phyloP scores from a whole-genome alignment of 2,329 filamentous ascomycete genomes.

The Zymoseptoria brevis region DNA sequence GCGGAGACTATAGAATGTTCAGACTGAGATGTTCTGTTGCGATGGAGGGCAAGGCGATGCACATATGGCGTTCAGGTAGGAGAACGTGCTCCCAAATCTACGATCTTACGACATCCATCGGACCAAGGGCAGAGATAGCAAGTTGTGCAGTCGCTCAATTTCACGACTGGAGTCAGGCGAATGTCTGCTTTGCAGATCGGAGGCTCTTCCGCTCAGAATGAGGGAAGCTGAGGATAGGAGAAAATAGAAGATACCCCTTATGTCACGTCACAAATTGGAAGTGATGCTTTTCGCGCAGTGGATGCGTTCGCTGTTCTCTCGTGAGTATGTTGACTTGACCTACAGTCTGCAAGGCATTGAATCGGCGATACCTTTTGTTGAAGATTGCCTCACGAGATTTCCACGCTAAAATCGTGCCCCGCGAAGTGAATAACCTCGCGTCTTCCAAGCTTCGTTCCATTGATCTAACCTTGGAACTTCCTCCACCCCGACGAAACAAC shows the following conservation, averaged over 20 bases:
- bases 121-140: neutral
- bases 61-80: neutral
- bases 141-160: neutral
- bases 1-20: neutral
- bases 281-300: neutral
- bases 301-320: neutral
- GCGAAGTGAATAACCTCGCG: neutral
- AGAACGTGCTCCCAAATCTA: neutral
- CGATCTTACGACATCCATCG: neutral
- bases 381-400: too few species aligned
- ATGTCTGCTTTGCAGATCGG: neutral
- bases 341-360: too few species aligned
- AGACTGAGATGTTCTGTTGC: too few species aligned
- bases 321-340: neutral
- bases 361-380: too few species aligned
- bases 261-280: neutral
- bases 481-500: neutral
- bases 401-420: neutral
- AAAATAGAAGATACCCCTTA: neutral
- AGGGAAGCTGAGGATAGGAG: neutral
- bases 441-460: neutral
- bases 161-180: neutral
- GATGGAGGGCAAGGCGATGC: neutral
- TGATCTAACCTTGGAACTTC: neutral
- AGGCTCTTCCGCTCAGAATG: neutral